Conservation (phyloP, 495 filamentous ascomycete genomes). For the Xylaria acuta region DNA sequence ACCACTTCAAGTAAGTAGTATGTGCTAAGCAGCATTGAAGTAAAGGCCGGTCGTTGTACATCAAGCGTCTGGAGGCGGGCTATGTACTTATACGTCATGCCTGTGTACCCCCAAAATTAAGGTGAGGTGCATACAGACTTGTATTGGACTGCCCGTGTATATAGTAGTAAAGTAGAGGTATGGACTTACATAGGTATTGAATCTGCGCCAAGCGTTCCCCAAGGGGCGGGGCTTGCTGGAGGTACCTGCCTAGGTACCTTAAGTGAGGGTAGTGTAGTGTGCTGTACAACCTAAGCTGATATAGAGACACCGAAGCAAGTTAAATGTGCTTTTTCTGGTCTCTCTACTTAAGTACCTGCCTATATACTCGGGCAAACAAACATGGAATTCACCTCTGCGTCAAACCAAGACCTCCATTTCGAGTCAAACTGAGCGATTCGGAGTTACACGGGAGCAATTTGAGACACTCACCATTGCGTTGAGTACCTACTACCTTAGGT, state of each 20-base stretch:
- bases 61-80: no score
- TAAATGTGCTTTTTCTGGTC: not conserved
- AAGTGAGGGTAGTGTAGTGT: not conserved
- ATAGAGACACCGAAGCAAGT: not conserved
- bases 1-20: not conserved
- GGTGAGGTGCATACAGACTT: no score
- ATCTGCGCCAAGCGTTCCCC: no score
- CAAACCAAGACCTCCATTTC: not conserved
- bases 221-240: not conserved
- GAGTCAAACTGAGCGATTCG: not conserved
- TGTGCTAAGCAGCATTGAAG: not conserved
- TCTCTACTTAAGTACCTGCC: not conserved
- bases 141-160: no score
- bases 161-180: no score
- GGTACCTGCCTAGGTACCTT: slow-evolving; percentile 10
- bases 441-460: not conserved
- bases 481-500: not conserved
- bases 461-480: not conserved
- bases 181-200: no score
- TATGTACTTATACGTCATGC: no score
- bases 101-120: no score
- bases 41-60: no score
- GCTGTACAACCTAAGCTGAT: not conserved
- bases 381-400: not conserved
- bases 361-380: not conserved